Evolutionary conservation across 164 flowering plant genomes (phyloP).

Genomic region (Nelumbo lutea): DNA sequence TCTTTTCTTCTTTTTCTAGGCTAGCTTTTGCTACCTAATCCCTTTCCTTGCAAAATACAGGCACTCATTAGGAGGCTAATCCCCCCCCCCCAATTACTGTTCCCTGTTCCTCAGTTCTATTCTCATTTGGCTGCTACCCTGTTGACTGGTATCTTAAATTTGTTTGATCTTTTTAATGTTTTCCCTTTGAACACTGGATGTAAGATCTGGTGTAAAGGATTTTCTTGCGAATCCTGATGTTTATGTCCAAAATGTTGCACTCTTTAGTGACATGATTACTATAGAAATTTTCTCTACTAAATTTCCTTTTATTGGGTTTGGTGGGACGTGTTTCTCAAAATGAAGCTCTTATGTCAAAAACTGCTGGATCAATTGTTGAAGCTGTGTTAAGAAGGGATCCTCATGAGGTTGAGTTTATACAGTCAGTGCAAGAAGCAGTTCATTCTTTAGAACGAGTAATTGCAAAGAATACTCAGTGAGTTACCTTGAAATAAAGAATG

Average conservation of each 20-base stretch:
- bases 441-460: slow-evolving; percentile 94
- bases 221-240: slow-evolving; percentile 10
- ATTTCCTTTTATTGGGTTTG: slow-evolving; percentile 4
- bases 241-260: neutral
- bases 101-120: no score
- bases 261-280: neutral
- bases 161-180: neutral
- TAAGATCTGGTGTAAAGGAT: neutral
- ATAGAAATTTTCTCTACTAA: neutral
- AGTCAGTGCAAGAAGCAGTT: slow-evolving; percentile 84
- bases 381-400: slow-evolving; percentile 94
- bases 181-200: neutral
- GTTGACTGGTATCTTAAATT: neutral
- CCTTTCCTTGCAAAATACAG: no score
- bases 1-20: no score
- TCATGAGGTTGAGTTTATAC: slow-evolving; percentile 89
- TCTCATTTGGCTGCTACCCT: neutral
- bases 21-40: no score
- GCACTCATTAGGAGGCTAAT: no score
- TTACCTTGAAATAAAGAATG: slow-evolving; percentile 11
- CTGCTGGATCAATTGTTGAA: slow-evolving; percentile 94
- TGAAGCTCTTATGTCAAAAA: slow-evolving; percentile 88
- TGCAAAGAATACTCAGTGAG: slow-evolving; percentile 92
- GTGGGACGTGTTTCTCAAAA: slow-evolving; percentile 14
- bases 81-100: no score